Evolutionary conservation across 2,329 filamentous ascomycete species (phyloP), one percentile per base, ranked within the genome.

Genomic region (Boeremia exigua): DNA sequence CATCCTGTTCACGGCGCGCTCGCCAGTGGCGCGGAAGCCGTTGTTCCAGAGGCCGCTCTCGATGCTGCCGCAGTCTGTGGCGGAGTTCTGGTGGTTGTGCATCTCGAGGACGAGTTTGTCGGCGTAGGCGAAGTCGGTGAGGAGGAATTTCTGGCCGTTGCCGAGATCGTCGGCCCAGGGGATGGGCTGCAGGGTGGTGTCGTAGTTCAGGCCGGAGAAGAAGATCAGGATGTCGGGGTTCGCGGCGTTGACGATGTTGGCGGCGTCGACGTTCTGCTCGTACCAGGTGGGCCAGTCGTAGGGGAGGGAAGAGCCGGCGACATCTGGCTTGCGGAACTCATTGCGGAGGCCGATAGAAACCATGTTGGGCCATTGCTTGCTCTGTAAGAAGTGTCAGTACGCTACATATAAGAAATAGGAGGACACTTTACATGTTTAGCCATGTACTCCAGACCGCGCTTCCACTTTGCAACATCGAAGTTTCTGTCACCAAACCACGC

Each of bases 231-330:
- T 71, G 48, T 79, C 69, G 0, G 80, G 73, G 67, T 87, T 84
- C 10, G 79, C 80, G 2, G 68, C 67, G 70, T 86, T 77, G 48
- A 87, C 79, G 4, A 80, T 77, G 15, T 75, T 68, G 1, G 83
- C 78, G 15, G 81, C 84, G 15, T 80, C 75, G 15, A 79, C 75
- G 54, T 82, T 74, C 60, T 80, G 80, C 10, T 68, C 70, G 71
- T 86, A 86, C 81, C 84, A 86, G 10, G 76, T 75, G 28, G 78
- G 72, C 85, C 84, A 87, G 71, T 82, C 82, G 74, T 87, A 86
- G 6, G 76, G 73, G 14, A 66, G 63, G 2, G 69, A 69, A 2
- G 61, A 63, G 34, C 68, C 67, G 30, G 65, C 60, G 4, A 47
- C 62, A 30, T 67, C 63, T 15, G 69, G 69, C 43, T 67, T 66